Evolutionary conservation across 495 filamentous ascomycete species (phyloP).

Genomic region (Penicillium cataractarum): DNA sequence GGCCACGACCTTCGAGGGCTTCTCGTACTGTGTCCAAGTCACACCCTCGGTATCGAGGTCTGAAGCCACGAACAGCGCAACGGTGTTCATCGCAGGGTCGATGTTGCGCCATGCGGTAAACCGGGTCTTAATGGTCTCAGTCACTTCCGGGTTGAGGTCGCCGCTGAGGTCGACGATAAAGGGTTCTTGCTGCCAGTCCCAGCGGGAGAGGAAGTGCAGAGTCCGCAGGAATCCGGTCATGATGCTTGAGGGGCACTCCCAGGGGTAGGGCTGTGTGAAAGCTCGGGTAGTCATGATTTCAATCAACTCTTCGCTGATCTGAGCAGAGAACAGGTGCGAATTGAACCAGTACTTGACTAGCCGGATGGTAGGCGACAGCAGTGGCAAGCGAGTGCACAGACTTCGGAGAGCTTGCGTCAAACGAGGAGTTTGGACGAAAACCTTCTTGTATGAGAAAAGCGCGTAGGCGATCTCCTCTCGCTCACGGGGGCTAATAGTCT

Average conservation of each 20-base stretch:
- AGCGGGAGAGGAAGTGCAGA: constrained; percentile 73
- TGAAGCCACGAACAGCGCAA: constrained; percentile 80
- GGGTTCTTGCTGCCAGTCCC: constrained; percentile 89
- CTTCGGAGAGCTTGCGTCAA: constrained; percentile 79
- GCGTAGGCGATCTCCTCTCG: constrained; percentile 69
- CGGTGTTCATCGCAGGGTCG: constrained; percentile 84
- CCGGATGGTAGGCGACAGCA: constrained; percentile 83
- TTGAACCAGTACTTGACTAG: constrained; percentile 89
- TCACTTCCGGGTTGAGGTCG: constrained; percentile 55
- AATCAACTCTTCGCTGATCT: constrained; percentile 78
- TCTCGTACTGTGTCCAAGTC: constrained; percentile 72
- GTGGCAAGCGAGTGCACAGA: constrained; percentile 77
- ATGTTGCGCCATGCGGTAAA: constrained; percentile 78
- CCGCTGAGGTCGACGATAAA: constrained; percentile 72
- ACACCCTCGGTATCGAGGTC: constrained; percentile 75
- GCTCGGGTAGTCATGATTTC: constrained; percentile 75
- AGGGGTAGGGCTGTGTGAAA: constrained; percentile 85
- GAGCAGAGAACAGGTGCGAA: constrained; percentile 73
- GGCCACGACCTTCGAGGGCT: constrained; percentile 80
- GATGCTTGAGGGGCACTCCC: constrained; percentile 74
- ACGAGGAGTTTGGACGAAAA: constrained; percentile 71
- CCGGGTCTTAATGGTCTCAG: constrained; percentile 65
- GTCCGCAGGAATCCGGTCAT: constrained; percentile 82
- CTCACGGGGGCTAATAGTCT: constrained; percentile 57
- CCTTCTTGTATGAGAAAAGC: constrained; percentile 69